A percentile compares a stretch with the other conserved stretches of the same genome.
Evolutionary conservation across 169 alveolate genomes (phyloP).

Genomic region (Babesia bigemina): DNA sequence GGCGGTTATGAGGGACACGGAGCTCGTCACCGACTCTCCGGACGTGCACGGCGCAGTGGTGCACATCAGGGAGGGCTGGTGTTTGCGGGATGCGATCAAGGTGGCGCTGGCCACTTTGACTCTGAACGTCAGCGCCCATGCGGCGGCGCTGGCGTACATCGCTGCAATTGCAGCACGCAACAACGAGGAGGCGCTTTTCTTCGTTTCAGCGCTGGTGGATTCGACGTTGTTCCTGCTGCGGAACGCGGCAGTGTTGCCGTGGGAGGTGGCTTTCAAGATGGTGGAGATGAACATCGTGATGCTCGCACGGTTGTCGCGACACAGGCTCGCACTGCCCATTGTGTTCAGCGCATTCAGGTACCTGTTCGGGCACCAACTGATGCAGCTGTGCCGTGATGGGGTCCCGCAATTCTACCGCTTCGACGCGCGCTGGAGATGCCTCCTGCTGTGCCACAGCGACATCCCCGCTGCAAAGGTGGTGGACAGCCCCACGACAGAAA

Average conservation of each 20-base stretch:
- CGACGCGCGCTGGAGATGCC: constrained; percentile 40
- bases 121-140: constrained; percentile 4
- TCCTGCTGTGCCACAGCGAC: constrained; percentile 28
- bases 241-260: background rate
- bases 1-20: background rate
- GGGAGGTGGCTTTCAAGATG: background rate
- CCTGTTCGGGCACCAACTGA: constrained; percentile 5
- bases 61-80: constrained; percentile 1
- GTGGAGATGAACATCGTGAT: constrained; percentile 24
- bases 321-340: constrained; percentile 22
- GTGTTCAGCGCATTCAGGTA: constrained; percentile 21
- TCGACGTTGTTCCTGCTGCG: constrained; percentile 14
- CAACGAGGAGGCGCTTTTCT: constrained; percentile 31
- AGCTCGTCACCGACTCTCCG: background rate
- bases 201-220: constrained; percentile 26
- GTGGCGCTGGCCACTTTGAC: constrained; percentile 10
- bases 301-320: constrained; percentile 18
- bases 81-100: constrained; percentile 27
- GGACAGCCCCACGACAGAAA: background rate
- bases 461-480: constrained; percentile 11
- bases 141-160: constrained; percentile 24
- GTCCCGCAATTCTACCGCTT: background rate
- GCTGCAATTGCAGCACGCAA: background rate
- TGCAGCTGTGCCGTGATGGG: background rate
- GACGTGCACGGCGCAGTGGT: constrained; percentile 12